These are phyloP conservation scores for Ceratobasidium sp. DNA, from an alignment of 1,284 basidiomycete genomes.

Conservation along the genomic window DNA sequence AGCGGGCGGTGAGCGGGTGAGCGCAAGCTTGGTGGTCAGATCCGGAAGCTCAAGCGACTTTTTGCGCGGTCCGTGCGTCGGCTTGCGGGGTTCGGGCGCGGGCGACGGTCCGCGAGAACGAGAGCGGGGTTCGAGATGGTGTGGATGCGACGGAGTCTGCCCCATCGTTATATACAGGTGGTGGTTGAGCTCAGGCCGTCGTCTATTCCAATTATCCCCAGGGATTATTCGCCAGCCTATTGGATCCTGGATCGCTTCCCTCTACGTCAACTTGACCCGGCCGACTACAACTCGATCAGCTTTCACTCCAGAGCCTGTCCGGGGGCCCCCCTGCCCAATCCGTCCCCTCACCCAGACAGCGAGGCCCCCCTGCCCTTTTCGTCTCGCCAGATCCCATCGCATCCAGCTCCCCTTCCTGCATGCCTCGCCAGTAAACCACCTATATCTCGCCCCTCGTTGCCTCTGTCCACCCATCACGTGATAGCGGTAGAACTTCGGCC, in stretches of 20 bases:
- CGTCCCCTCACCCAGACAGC: not conserved
- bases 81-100: conserved; percentile 48
- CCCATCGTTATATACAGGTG: conserved; percentile 31
- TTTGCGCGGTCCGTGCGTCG: conserved; percentile 69
- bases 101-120: conserved; percentile 30
- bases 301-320: not conserved
- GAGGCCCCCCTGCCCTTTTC: conserved; percentile 17
- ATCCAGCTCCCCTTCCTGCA: not conserved
- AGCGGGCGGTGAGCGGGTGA: conserved; percentile 55
- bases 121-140: conserved; percentile 12
- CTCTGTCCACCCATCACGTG: too few species aligned
- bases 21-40: conserved; percentile 64
- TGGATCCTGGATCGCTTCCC: too few species aligned
- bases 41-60: conserved; percentile 77
- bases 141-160: conserved; percentile 27
- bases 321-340: conserved; percentile 11
- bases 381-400: not conserved
- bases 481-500: too few species aligned
- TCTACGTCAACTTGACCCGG: too few species aligned
- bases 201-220: not conserved
- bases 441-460: not conserved
- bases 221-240: too few species aligned
- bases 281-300: not conserved
- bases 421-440: not conserved
- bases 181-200: conserved; percentile 27